Base-by-base conservation (phyloP, 805 yeast genomes). In the Middelhovenomyces tepae region DNA sequence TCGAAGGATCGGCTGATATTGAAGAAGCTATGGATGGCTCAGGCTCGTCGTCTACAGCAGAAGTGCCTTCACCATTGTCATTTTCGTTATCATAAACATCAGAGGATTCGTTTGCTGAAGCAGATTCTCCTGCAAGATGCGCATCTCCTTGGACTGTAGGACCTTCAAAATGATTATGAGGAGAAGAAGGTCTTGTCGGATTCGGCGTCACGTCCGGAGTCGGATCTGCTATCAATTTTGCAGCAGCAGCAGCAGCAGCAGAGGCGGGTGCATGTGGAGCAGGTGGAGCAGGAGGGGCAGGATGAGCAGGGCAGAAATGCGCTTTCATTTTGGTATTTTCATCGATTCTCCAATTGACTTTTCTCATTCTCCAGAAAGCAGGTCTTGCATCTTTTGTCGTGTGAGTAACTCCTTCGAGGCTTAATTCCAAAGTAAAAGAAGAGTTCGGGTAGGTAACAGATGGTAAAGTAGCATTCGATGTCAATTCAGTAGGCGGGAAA, bases 401-500 rank as follows among this genome's bases (percentile, higher is more conserved):
- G 42, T 60, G 56, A 28, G 36, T 27, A 8, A 64, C 62, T 4
- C 71, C 62, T 46, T 85, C 94, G 48, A 91, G 59, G 44, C 77
- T 74, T 49, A 91, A 62, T 50, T 86, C 96, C 15, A 89, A 67
- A 0, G 91, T 80, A 50, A 91, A 84, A 1, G 78, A 67, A 0
- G 95, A 79, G 52, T 82, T 78, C 8, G 97, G 97, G 54, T 83
- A 83, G 20, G 83, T 70, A 10, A 86, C 94, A 42, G 81, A 81
- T 2, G 98, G 98, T 31, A 91, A 62, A 10, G 78, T 80, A 6
- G 94, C 91, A 17, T 80, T 73, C 5, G 95, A 93, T 2, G 85
- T 78, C 22, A 91, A 78, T 27, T 80, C 82, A 0, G 97, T 89
- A 5, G 99, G 97, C 1, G 98, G 98, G 57, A 91, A 91, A 1